Evolutionary conservation across 441 rosid genomes (phyloP).

Genomic region (Adansonia madagascariensis): DNA sequence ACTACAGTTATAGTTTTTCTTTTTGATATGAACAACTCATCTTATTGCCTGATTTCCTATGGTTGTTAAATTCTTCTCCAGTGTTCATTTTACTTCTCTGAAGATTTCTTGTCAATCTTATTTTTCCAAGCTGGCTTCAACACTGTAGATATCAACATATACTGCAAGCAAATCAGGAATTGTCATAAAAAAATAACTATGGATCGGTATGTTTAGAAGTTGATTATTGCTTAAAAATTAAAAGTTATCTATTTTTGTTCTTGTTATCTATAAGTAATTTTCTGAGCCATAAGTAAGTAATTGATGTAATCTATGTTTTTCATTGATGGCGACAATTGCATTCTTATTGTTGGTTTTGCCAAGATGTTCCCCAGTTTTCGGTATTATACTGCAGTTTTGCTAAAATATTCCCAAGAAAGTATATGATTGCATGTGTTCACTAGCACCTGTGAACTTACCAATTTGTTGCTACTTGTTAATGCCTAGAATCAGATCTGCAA

Average conservation of each 20-base stretch:
- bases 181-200: slow-evolving; percentile 23
- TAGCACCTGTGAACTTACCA: slow-evolving; percentile 11
- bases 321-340: neutral
- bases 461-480: neutral
- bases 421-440: neutral
- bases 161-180: slow-evolving; percentile 28
- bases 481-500: neutral
- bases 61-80: slow-evolving; percentile 22
- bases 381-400: too few species aligned
- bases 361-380: neutral
- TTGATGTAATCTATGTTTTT: neutral
- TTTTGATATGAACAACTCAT: slow-evolving; percentile 12
- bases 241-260: neutral
- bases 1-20: neutral
- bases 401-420: neutral
- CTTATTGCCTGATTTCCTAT: neutral
- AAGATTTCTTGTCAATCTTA: slow-evolving; percentile 31
- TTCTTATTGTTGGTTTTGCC: slow-evolving; percentile 1
- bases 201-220: slow-evolving; percentile 27
- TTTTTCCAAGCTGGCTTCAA: slow-evolving; percentile 35
- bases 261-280: neutral
- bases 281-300: neutral
- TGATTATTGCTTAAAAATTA: neutral
- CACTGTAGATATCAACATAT: slow-evolving; percentile 21
- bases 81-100: slow-evolving; percentile 33